A percentile compares a stretch with the other conserved stretches of the same genome.
phyloP scores from a whole-genome alignment of 108 stramenopile genomes.

The Conticribra guillardii region DNA sequence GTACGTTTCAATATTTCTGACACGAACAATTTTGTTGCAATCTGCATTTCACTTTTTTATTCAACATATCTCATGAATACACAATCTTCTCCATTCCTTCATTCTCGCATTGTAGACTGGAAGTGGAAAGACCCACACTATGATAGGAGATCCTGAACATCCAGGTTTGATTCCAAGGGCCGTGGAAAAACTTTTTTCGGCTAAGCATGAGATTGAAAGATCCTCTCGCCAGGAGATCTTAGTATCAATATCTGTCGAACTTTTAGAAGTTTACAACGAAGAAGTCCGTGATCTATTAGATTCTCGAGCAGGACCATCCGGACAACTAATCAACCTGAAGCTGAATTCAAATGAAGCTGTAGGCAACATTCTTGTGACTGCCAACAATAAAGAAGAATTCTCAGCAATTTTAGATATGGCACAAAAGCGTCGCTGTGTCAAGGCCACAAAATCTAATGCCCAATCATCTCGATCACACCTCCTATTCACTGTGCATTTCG shows the following conservation, averaged over 20 bases:
- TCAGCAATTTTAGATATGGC: constrained; percentile 61
- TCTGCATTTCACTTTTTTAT: background rate
- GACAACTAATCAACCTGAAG: constrained; percentile 57
- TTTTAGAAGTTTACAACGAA: constrained; percentile 99
- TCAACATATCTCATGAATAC: background rate
- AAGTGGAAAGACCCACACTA: constrained; percentile 94
- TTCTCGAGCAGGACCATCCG: constrained; percentile 45
- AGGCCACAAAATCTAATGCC: constrained; percentile 87
- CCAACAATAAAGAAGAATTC: constrained; percentile 56
- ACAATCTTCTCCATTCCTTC: background rate
- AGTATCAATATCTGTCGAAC: constrained; percentile 80
- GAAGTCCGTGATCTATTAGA: constrained; percentile 90
- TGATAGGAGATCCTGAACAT: constrained; percentile 76
- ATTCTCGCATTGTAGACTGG: constrained; percentile 22
- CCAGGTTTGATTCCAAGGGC: constrained; percentile 76
- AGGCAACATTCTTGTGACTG: constrained; percentile 60
- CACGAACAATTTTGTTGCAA: background rate
- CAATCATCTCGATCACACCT: constrained; percentile 84
- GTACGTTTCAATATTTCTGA: constrained; percentile 56
- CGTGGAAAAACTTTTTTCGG: constrained; percentile 81
- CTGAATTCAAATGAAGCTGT: constrained; percentile 70
- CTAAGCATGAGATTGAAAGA: constrained; percentile 62
- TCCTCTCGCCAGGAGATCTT: constrained; percentile 48
- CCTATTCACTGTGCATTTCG: constrained; percentile 83
- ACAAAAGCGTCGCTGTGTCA: constrained; percentile 74